Evolutionary conservation across 139 green algal species (phyloP).

Genomic region (Parachlorella kessleri): DNA sequence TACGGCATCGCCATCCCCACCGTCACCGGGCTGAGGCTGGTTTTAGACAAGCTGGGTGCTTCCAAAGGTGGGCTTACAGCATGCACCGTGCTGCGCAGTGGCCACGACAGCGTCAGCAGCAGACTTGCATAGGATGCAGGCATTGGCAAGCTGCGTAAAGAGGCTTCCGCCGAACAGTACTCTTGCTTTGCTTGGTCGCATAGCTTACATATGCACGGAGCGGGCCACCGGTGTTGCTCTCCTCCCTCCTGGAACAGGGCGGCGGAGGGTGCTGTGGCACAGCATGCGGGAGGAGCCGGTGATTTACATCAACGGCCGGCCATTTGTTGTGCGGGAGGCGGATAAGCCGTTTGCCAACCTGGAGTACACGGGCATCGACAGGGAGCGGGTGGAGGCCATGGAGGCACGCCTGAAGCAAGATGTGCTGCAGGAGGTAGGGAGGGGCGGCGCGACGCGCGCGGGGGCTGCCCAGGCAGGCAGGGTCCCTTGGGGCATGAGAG

Average conservation of each 20-base stretch:
- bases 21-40: constrained; percentile 75
- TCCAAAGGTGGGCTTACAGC: constrained; percentile 34
- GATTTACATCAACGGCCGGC: constrained; percentile 90
- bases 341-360: constrained; percentile 95
- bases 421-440: constrained; percentile 66
- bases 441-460: too few species aligned
- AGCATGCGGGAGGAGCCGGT: constrained; percentile 97
- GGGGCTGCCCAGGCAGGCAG: too few species aligned
- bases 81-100: too few species aligned
- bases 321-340: constrained; percentile 92
- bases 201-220: too few species aligned
- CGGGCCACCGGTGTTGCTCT: too few species aligned
- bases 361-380: constrained; percentile 94
- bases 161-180: too few species aligned
- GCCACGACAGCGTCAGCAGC: too few species aligned
- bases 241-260: too few species aligned
- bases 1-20: constrained; percentile 96
- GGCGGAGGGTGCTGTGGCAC: constrained; percentile 85
- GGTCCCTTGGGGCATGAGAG: too few species aligned
- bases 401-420: constrained; percentile 86
- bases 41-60: constrained; percentile 76
- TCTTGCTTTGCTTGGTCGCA: too few species aligned
- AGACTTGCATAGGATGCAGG: too few species aligned
- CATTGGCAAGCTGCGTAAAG: too few species aligned
- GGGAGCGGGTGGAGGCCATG: constrained; percentile 88